phyloP scores from a whole-genome alignment of 306 rosid genomes.

The Vigna mungo region DNA sequence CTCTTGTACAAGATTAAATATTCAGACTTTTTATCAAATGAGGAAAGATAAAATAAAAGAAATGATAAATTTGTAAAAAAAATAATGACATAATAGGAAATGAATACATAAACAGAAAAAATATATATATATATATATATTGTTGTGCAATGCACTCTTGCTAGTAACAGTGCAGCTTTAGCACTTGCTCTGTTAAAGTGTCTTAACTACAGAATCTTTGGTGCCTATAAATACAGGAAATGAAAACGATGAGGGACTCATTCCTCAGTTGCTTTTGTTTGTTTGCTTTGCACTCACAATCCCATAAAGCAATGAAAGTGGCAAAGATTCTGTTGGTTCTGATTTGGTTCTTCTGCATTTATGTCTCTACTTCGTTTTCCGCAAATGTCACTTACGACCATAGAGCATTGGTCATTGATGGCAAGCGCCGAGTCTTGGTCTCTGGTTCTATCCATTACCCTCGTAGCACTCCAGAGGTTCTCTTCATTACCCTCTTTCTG shows the following conservation, averaged over 20 bases:
- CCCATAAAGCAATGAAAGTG: slow-evolving; percentile 51
- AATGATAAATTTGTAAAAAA: too few relatives aligned
- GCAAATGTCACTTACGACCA: slow-evolving; percentile 81
- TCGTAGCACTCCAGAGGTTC: slow-evolving; percentile 90
- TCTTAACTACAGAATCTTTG: not conserved
- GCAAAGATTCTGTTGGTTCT: slow-evolving; percentile 40
- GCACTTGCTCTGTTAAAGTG: slow-evolving; percentile 37
- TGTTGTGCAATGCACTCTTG: too few relatives aligned
- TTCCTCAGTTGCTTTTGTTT: not conserved
- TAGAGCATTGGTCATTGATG: slow-evolving; percentile 84
- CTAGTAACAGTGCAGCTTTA: not conserved
- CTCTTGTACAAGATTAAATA: too few relatives aligned
- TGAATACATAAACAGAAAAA: too few relatives aligned
- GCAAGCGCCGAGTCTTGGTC: slow-evolving; percentile 73
- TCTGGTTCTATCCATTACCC: slow-evolving; percentile 98
- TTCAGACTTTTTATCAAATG: too few relatives aligned
- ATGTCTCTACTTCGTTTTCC: slow-evolving; percentile 51
- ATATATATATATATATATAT: too few relatives aligned
- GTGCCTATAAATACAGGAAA: slow-evolving; percentile 35
- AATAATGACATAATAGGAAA: too few relatives aligned
- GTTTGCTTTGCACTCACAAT: not conserved
- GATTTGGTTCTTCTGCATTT: slow-evolving; percentile 50
- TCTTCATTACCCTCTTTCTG: not conserved
- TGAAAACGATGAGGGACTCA: slow-evolving; percentile 32
- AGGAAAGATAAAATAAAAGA: too few relatives aligned